Base-by-base conservation (phyloP, 805 yeast genomes). In the Ogataea methylovora region DNA sequence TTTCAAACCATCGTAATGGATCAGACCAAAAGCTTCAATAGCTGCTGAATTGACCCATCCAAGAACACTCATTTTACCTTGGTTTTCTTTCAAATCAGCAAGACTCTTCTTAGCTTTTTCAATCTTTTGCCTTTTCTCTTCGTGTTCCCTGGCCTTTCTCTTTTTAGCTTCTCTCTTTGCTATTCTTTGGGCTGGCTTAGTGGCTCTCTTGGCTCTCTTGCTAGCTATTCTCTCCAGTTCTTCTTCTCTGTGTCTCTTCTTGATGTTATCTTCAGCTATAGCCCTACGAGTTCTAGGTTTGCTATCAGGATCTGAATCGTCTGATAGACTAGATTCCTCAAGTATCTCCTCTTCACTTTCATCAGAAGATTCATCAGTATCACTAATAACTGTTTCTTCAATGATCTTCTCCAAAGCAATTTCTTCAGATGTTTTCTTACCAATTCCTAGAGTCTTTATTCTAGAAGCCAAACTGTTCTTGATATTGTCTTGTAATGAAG, bases 31-130 rank as follows among this genome's bases (percentile, higher is more conserved):
- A 27, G 54, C 51, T 10, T 73, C 79, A 12, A 68, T 42, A 1
- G 84, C 83, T 13, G 65, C 56, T 8, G 75, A 65, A 45, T 79
- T 79, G 18, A 75, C 76, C 84, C 85, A 79, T 37, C 72, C 75
- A 3, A 66, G 48, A 22, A 76, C 73, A 34, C 78, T 54, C 15
- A 61, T 58, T 33, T 60, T 46, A 38, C 64, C 73, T 34, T 68
- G 58, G 16, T 67, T 65, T 11, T 56, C 50, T 30, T 52, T 48
- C 39, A 67, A 47, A 9, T 54, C 51, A 2, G 43, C 51, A 35
- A 73, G 44, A 24, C 51, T 48, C 18, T 44, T 46, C 30, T 42
- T 40, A 2, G 60, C 54, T 2, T 41, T 35, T 11, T 46, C 54
- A 12, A 53, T 32, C 8, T 41, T 37, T 16, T 40, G 37, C 9